These are phyloP conservation scores for Scedosporium minutisporum DNA, from an alignment of 2,329 filamentous ascomycete species.

Conservation along the genomic window DNA sequence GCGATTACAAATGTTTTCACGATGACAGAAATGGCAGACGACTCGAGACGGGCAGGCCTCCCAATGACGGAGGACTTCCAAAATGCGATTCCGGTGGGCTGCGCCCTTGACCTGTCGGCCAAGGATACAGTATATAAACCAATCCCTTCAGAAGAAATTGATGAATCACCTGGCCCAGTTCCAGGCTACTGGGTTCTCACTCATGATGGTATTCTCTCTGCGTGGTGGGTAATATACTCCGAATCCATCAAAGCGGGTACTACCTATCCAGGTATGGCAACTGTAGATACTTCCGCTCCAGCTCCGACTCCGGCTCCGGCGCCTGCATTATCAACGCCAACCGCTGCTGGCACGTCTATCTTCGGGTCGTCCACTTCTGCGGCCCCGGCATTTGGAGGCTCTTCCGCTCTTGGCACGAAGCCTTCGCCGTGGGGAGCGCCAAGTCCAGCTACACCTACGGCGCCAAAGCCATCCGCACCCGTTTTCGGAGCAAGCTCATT, in stretches of 20 bases:
- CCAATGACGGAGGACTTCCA: constrained; percentile 58
- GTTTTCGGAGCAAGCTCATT: constrained; percentile 38
- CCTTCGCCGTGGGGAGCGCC: constrained; percentile 40
- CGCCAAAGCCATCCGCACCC: constrained; percentile 23
- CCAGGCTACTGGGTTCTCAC: constrained; percentile 81
- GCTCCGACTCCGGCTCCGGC: constrained; percentile 21
- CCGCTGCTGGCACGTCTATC: constrained; percentile 19
- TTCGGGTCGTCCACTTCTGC: constrained; percentile 31
- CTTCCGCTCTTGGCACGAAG: constrained; percentile 39
- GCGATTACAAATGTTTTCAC: constrained; percentile 61
- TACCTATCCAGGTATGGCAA: constrained; percentile 61
- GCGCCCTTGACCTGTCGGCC: constrained; percentile 74
- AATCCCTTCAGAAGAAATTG: constrained; percentile 64
- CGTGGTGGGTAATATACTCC: constrained; percentile 89
- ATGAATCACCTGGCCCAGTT: constrained; percentile 68
- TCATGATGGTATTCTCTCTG: constrained; percentile 72
- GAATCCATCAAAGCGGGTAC: constrained; percentile 70
- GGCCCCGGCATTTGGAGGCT: constrained; percentile 35
- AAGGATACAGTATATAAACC: constrained; percentile 71
- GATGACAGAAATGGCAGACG: constrained; percentile 61
- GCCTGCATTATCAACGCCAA: constrained; percentile 17
- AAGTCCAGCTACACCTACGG: constrained; percentile 18
- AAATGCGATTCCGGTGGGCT: constrained; percentile 71
- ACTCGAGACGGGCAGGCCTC: constrained; percentile 64
- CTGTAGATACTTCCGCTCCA: constrained; percentile 19